Conservation (phyloP, 352 stramenopile species). For the Hyaloperonospora arabidopsidis region DNA sequence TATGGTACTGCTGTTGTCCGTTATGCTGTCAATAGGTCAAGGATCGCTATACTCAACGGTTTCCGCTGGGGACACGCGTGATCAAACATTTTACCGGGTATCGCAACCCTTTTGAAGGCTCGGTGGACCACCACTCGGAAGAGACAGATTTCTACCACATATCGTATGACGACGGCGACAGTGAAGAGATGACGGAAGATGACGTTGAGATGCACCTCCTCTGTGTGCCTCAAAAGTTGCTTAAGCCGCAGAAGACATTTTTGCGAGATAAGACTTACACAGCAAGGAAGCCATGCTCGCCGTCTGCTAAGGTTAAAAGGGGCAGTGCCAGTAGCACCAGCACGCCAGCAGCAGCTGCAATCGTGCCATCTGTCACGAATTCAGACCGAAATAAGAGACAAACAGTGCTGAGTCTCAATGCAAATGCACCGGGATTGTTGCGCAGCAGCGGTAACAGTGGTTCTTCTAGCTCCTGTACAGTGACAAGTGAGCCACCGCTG, state of each 20-base stretch:
- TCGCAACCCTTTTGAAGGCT: constrained; percentile 46
- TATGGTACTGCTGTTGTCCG: constrained; percentile 14
- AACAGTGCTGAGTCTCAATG: constrained; percentile 39
- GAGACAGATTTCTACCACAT: constrained; percentile 66
- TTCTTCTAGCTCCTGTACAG: constrained; percentile 1
- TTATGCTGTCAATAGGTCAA: constrained; percentile 30
- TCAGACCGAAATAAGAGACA: constrained; percentile 15
- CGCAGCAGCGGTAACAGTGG: constrained; percentile 14
- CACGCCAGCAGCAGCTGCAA: constrained; percentile 3
- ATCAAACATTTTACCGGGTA: constrained; percentile 65
- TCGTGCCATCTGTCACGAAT: constrained; percentile 1
- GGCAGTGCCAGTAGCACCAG: constrained; percentile 15
- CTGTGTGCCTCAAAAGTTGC: constrained; percentile 4
- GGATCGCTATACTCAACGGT: constrained; percentile 43
- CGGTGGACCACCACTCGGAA: constrained; percentile 42
- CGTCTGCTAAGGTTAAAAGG: constrained; percentile 11
- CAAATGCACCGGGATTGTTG: constrained; percentile 28
- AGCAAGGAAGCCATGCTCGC: constrained; percentile 6
- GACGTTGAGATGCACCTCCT: constrained; percentile 45
- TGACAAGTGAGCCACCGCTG: constrained; percentile 13
- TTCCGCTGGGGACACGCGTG: constrained; percentile 53
- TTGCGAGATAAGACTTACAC: constrained; percentile 11
- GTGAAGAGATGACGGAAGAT: constrained; percentile 74
- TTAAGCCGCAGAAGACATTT: constrained; percentile 8
- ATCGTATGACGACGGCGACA: constrained; percentile 71